Evolutionary conservation across 108 stramenopile genomes (phyloP).

Genomic region (Poteriospumella lacustris): DNA sequence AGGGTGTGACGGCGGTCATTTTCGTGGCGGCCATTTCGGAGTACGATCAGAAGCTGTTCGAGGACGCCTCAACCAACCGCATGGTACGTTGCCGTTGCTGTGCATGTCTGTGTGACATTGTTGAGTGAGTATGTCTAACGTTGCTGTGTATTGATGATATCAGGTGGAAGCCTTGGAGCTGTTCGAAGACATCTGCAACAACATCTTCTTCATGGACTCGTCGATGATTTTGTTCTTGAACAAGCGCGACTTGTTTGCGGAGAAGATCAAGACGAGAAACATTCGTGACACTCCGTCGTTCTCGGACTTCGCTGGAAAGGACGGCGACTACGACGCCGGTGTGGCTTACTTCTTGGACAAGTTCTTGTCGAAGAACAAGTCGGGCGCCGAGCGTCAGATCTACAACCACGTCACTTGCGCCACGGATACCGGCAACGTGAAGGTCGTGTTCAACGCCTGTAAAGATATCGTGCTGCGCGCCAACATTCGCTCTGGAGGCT

Average conservation of each 20-base stretch:
- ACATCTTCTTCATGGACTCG: conserved; percentile 84
- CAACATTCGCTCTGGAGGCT: conserved; percentile 42
- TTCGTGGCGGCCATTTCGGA: conserved; percentile 66
- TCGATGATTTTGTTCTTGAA: conserved; percentile 91
- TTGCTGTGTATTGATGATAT: too few relatives aligned
- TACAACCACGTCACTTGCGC: conserved; percentile 60
- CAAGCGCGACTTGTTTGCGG: conserved; percentile 94
- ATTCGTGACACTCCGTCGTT: conserved; percentile 42
- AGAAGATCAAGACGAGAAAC: conserved; percentile 68
- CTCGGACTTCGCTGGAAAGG: conserved; percentile 41
- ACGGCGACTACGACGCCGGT: conserved; percentile 44
- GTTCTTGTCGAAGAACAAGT: conserved; percentile 41
- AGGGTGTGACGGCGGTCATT: conserved; percentile 66
- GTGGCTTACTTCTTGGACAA: conserved; percentile 44
- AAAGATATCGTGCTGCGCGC: conserved; percentile 56
- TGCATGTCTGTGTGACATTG: neutral
- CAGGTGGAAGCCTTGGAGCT: conserved; percentile 56
- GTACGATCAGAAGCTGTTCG: conserved; percentile 67
- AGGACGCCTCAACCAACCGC: conserved; percentile 51
- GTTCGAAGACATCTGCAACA: conserved; percentile 79
- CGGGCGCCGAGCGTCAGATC: conserved; percentile 37
- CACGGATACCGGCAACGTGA: conserved; percentile 58
- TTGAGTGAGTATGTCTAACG: neutral
- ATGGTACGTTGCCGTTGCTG: conserved; percentile 33
- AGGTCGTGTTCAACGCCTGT: conserved; percentile 52